Conservation (phyloP, 164 flowering plant genomes). For the Vitis amurensis region DNA sequence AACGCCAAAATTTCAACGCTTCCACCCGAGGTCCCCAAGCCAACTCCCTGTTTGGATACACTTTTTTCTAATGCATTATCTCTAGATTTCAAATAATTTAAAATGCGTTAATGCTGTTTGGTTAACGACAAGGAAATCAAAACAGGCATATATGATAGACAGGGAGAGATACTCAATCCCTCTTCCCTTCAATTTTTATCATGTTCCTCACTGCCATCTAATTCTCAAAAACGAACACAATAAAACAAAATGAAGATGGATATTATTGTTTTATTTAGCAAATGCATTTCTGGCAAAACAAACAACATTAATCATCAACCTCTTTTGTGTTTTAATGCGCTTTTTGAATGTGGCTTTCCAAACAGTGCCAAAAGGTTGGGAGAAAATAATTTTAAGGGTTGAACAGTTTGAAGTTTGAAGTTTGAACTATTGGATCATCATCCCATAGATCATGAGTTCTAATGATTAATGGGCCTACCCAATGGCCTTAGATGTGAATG, state of each 20-base stretch:
- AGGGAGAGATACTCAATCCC: background rate
- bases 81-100: background rate
- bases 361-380: background rate
- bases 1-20: background rate
- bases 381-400: background rate
- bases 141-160: background rate
- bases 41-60: too few species aligned
- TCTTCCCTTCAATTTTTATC: background rate
- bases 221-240: background rate
- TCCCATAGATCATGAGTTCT: slow-evolving; percentile 2
- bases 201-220: background rate
- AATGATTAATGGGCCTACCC: slow-evolving; percentile 23
- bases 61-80: too few species aligned
- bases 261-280: background rate
- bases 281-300: background rate
- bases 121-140: slow-evolving; percentile 18
- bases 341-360: background rate
- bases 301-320: background rate
- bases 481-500: background rate
- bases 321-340: too few species aligned
- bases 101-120: slow-evolving; percentile 12
- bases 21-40: too few species aligned
- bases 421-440: background rate
- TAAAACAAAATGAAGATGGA: background rate
- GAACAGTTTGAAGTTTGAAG: background rate